Evolutionary conservation across 148 eudicot genomes (phyloP), one percentile per base, ranked within the genome.

Genomic region (Vaccinium darrowii): DNA sequence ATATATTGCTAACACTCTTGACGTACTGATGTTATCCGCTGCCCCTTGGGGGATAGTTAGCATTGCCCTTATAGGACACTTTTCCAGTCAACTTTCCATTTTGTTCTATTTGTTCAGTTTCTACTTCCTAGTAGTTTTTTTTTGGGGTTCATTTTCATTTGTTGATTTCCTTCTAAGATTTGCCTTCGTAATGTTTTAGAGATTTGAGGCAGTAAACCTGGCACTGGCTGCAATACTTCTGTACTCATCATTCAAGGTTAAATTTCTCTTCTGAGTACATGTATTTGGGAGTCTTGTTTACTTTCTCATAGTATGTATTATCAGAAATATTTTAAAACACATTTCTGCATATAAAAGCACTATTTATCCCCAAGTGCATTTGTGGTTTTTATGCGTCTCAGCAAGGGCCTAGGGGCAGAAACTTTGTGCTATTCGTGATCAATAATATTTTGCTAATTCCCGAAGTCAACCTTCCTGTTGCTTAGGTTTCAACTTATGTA

Each of bases 221-320:
- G 89, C 93, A 60, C 91, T 96, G 90, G 98, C 99, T 76, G 92
- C 92, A 82, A 87, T 96, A 88, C 97, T 96, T 78, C 88, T 96
- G 82, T 94, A 91, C 88, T 92, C 99, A 78, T 91, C 99, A 57
- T 92, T 92, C 91, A 96, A 96, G 99, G 99, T 96, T 52, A 76
- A 25, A 76, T 81, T 80, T 78, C 71, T 79, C 47, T 83, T 76
- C 82, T 73, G 30, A 75, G 18, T 8, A 15, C 57, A 58, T 78
- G 36, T 76, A 52, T 43, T 43, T 43, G 47, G 47, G 47, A 43
- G 47, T 71, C 33, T 81, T 19, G 47, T 23, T 54, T 56, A 16
- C 75, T 86, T 81, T 13, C 47, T 47, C 3, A 25, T 54, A 33
- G 58, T n/a, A 30, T 62, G 25, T 58, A 15, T 79, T 50, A 53